Base-by-base conservation (phyloP, 192 early-diverging fungal species). In the Gonapodya prolifera region DNA sequence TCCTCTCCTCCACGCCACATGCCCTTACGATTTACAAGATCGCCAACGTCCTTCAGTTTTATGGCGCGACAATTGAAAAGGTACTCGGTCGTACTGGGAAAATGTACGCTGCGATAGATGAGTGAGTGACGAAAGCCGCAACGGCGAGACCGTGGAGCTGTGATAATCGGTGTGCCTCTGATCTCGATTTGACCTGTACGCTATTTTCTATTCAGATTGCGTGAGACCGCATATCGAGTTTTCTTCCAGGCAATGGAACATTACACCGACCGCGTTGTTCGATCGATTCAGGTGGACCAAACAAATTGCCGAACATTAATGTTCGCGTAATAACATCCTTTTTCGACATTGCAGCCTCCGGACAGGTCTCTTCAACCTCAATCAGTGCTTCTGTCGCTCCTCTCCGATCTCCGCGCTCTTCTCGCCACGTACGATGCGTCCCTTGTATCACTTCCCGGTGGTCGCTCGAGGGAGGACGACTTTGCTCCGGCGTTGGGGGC, bases 391-490 rank as follows among this genome's bases (percentile, higher is more conserved):
- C 45, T 61, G 8, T 61, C 45, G 8, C 45, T 61, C 45, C 23
- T 61, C 8, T 61, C 45, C 45, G 45, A 61, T 23, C 45, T 61
- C 45, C 45, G 45, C 8, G 8, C 23, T 8, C 45, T 61, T 61
- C 23, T 94, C 87, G 87, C 91, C 29, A 92, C 92, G 0, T 94
- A 93, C 79, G 91, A 91, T 34, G 86, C 89, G 2, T 92, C 92
- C 1, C 83, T 92, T 69, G 82, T 93, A 18, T 81, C 86, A 23
- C 8, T 23, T 8, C 23, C 23, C 8, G 8, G 23, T 0, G 81
- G 79, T 0, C 83, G 86, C 1, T 80, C 85, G 29, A 80, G 82
- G 1, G 91, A 91, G 70, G 76, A 83, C 69, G 89, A 90, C 75
- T 91, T 95, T 85, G 83, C 82, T 2, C 79, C 85, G n/a, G 90